These are phyloP conservation scores for Azolla pinnata DNA, from an alignment of 75 land plant species.

Conservation along the genomic window DNA sequence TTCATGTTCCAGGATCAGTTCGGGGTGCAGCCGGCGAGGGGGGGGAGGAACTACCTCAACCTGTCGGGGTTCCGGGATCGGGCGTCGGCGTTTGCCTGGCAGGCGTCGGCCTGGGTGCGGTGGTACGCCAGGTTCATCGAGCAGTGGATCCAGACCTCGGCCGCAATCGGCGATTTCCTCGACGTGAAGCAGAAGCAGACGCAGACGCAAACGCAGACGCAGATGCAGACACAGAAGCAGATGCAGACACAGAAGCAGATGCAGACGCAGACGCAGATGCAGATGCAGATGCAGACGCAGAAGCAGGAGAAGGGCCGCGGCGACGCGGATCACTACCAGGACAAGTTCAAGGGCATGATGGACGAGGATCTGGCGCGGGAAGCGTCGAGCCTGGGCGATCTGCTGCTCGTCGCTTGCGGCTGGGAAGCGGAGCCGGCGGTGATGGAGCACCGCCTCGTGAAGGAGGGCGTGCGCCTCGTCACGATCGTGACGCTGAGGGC, in stretches of 20 bases:
- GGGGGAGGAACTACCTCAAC: conserved; percentile 48
- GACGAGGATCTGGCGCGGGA: conserved; percentile 22
- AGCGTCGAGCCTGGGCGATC: conserved; percentile 14
- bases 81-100: conserved; percentile 27
- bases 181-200: conserved; percentile 1
- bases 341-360: conserved; percentile 5
- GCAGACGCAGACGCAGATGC: no score
- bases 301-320: no score
- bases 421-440: conserved; percentile 16
- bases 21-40: conserved; percentile 25
- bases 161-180: conserved; percentile 2
- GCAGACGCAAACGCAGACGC: neutral
- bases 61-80: conserved; percentile 40
- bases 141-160: conserved; percentile 23
- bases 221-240: no score
- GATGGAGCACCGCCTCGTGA: conserved; percentile 3
- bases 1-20: conserved; percentile 57
- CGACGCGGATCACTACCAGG: no score
- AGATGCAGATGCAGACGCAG: no score
- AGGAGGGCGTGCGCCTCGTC: conserved; percentile 24
- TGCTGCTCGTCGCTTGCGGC: conserved; percentile 4
- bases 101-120: conserved; percentile 43
- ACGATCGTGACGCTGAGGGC: conserved; percentile 22
- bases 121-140: conserved; percentile 50
- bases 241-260: no score